phyloP scores from a whole-genome alignment of 768 basidiomycete genomes.

The Russula olivacea region DNA sequence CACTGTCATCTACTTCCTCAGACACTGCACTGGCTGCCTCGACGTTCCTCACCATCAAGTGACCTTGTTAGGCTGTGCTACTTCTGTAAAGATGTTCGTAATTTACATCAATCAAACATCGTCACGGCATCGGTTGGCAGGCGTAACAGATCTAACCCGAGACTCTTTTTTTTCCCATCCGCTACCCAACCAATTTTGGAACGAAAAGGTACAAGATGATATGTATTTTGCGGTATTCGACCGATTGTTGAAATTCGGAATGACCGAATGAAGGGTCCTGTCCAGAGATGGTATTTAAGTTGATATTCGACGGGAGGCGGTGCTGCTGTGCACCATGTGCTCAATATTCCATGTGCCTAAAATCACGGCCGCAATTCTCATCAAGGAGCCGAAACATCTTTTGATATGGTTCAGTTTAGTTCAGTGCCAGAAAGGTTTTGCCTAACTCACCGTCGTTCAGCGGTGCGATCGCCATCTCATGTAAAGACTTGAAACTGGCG shows the following conservation, averaged over 20 bases:
- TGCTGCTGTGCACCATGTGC: background rate
- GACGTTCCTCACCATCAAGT: background rate
- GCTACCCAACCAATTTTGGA: background rate
- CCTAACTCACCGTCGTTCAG: conserved; percentile 32
- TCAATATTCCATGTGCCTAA: background rate
- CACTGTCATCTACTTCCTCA: background rate
- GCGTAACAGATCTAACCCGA: background rate
- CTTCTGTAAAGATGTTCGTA: background rate
- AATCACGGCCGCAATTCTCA: conserved; percentile 1
- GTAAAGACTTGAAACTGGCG: conserved; percentile 48
- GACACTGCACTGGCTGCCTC: background rate
- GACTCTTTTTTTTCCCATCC: background rate
- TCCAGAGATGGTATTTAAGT: background rate
- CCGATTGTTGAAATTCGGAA: background rate
- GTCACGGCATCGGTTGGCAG: background rate
- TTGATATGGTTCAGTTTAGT: background rate
- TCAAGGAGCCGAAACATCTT: background rate
- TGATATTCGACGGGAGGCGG: background rate
- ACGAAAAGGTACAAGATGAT: background rate
- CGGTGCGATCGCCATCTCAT: conserved; percentile 51
- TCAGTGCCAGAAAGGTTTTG: background rate
- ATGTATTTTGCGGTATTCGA: background rate
- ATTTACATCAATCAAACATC: background rate
- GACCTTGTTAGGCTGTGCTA: background rate
- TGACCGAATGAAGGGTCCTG: background rate